Conservation (phyloP, 495 filamentous ascomycete genomes). For the Aspergillus bertholletiae region DNA sequence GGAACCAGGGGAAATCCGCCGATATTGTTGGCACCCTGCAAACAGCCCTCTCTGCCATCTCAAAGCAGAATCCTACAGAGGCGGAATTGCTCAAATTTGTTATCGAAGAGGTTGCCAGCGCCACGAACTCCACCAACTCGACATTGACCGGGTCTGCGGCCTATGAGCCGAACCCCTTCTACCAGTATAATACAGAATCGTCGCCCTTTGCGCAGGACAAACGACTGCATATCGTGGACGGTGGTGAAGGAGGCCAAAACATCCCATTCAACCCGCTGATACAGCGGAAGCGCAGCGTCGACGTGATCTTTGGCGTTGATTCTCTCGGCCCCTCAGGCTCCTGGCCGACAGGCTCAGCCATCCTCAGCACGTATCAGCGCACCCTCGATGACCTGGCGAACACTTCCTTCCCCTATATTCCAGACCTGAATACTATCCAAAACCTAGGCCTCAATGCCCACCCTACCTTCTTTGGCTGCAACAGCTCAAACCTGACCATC, state of each 20-base stretch:
- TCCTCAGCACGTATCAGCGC: slow-evolving; percentile 78
- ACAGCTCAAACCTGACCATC: slow-evolving; percentile 51
- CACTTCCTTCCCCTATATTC: slow-evolving; percentile 75
- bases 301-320: slow-evolving; percentile 89
- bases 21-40: too few relatives aligned
- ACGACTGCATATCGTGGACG: slow-evolving; percentile 83
- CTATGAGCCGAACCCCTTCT: slow-evolving; percentile 86
- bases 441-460: slow-evolving; percentile 76
- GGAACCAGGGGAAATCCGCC: slow-evolving; percentile 83
- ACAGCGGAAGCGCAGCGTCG: slow-evolving; percentile 69
- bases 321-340: slow-evolving; percentile 71
- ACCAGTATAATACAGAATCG: slow-evolving; percentile 59
- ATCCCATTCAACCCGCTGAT: slow-evolving; percentile 80
- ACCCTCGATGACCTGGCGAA: slow-evolving; percentile 51
- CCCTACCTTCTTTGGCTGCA: slow-evolving; percentile 90
- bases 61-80: too few relatives aligned
- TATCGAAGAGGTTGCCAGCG: too few relatives aligned
- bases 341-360: slow-evolving; percentile 82
- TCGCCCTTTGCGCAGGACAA: slow-evolving; percentile 33
- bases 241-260: slow-evolving; percentile 82
- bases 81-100: too few relatives aligned
- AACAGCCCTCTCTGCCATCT: too few relatives aligned
- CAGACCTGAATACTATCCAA: slow-evolving; percentile 77
- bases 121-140: too few relatives aligned
- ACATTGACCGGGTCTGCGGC: too few relatives aligned